Evolutionary conservation across 306 rosid species (phyloP).

Genomic region (Malus asiatica): DNA sequence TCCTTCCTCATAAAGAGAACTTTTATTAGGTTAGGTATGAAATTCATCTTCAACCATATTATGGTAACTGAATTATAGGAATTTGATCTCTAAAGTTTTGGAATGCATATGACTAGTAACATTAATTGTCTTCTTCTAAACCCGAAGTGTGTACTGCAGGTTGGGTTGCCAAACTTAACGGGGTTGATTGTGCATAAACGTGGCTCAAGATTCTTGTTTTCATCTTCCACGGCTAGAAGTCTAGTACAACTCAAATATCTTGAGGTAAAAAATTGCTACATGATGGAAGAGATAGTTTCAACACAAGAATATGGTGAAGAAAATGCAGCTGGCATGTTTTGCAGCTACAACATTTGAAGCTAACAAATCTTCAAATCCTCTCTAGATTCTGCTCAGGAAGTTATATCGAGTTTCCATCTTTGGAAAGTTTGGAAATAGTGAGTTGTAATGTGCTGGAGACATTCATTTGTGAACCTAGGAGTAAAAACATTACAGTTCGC

Average conservation of each 20-base stretch:
- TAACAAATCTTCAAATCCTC: not conserved
- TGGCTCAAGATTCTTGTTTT: not conserved
- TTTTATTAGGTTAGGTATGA: no score
- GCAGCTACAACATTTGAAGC: not conserved
- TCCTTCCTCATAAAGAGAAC: no score
- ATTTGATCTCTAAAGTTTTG: not conserved
- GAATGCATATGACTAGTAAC: no score
- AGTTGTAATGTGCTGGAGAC: not conserved
- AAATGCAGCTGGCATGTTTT: not conserved
- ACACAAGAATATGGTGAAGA: not conserved
- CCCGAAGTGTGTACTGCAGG: not conserved
- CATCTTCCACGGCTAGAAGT: constrained; percentile 17
- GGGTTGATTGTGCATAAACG: constrained; percentile 11
- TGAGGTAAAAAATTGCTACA: constrained; percentile 9
- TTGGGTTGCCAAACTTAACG: constrained; percentile 16
- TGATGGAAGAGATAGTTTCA: constrained; percentile 18
- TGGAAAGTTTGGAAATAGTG: not conserved
- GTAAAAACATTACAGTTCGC: not conserved
- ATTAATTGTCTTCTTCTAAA: not conserved
- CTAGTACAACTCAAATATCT: constrained; percentile 28
- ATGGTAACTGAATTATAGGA: no score
- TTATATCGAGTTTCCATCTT: not conserved
- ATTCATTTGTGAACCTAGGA: not conserved
- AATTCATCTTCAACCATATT: no score
- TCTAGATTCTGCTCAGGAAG: not conserved